A percentile compares a stretch with the other conserved stretches of the same genome.
Conservation (phyloP, 371 early-diverging fungal species). For the Mucor plumbeus region DNA sequence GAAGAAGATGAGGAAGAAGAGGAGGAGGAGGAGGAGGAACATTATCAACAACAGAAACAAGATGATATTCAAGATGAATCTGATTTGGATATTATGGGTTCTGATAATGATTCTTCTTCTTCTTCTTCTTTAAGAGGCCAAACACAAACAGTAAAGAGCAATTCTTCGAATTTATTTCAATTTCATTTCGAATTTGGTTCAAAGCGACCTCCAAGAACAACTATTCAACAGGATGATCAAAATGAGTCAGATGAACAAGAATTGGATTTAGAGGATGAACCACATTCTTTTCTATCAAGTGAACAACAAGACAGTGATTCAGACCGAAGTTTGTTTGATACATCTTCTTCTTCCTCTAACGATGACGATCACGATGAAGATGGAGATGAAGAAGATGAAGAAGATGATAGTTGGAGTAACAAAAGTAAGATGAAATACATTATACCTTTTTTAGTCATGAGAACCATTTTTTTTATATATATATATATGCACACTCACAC, state of each 20-base stretch:
- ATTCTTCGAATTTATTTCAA: conserved; percentile 20
- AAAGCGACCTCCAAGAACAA: conserved; percentile 25
- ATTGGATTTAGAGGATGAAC: background rate
- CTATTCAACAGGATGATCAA: conserved; percentile 1
- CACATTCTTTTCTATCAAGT: conserved; percentile 1
- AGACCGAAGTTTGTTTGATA: background rate
- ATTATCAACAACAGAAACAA: background rate
- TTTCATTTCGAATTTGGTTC: conserved; percentile 40
- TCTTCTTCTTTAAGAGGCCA: background rate
- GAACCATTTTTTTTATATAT: background rate
- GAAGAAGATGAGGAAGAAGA: conserved; percentile 20
- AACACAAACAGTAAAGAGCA: conserved; percentile 5
- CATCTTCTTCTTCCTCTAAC: background rate
- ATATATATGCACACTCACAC: background rate
- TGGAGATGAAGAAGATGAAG: background rate
- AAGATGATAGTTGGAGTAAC: background rate
- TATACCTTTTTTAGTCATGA: background rate
- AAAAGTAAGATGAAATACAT: background rate
- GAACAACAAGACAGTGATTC: conserved; percentile 1
- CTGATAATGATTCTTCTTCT: background rate
- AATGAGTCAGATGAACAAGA: background rate
- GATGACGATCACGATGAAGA: background rate
- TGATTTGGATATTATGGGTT: conserved; percentile 14
- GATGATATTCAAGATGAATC: conserved; percentile 3
- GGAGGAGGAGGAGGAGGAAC: conserved; percentile 9